These are phyloP conservation scores for Hippophae gyantsensis DNA, from an alignment of 306 rosid species.

Conservation along the genomic window DNA sequence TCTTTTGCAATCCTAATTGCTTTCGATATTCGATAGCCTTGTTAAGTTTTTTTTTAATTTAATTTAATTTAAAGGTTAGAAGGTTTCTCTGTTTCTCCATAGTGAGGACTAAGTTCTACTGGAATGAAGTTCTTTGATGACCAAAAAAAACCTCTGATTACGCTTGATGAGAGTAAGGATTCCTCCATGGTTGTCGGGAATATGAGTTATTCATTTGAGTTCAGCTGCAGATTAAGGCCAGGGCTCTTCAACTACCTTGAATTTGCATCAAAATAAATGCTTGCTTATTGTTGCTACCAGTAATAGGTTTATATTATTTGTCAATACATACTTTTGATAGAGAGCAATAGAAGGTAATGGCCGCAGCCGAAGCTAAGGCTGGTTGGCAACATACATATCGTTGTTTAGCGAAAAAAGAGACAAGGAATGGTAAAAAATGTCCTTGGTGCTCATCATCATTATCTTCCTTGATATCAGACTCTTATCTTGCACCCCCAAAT, in stretches of 20 bases:
- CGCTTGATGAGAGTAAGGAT: too few relatives aligned
- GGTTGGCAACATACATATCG: constrained; percentile 12
- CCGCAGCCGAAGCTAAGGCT: constrained; percentile 22
- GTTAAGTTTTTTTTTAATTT: too few relatives aligned
- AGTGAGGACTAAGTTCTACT: too few relatives aligned
- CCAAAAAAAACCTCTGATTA: too few relatives aligned
- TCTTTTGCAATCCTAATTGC: too few relatives aligned
- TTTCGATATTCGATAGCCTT: too few relatives aligned
- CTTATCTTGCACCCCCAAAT: constrained; percentile 29
- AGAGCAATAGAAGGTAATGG: constrained; percentile 20
- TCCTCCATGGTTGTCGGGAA: too few relatives aligned
- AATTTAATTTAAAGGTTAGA: too few relatives aligned
- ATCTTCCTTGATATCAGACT: constrained; percentile 29
- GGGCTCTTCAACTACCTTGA: neutral
- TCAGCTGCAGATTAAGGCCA: neutral
- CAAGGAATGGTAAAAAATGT: constrained; percentile 14
- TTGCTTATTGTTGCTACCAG: neutral
- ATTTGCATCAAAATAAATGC: constrained; percentile 4
- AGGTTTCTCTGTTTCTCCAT: too few relatives aligned
- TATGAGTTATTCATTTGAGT: neutral
- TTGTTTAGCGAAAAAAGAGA: constrained; percentile 19
- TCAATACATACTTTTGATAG: neutral
- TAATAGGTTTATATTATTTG: neutral
- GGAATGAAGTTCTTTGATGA: too few relatives aligned
- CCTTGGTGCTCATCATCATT: constrained; percentile 20